Percentiles rank a stretch among this genome's conserved stretches.
phyloP scores from a whole-genome alignment of 192 early-diverging fungal species.

The Pilaira anomala region DNA sequence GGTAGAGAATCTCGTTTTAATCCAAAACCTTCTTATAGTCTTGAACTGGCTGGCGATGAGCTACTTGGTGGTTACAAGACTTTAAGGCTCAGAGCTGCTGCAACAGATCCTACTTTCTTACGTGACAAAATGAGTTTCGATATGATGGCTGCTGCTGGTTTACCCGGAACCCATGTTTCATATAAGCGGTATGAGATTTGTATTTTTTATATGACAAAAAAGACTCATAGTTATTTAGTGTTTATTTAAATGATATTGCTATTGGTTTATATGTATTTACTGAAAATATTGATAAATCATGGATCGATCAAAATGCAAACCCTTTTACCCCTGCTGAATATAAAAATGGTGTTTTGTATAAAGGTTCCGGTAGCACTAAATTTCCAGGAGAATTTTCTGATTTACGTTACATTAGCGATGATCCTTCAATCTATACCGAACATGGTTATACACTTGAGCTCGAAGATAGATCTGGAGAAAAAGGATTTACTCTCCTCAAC shows the following conservation, averaged over 20 bases:
- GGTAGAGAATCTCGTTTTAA: slow-evolving; percentile 25
- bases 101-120: slow-evolving; percentile 27
- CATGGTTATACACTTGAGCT: slow-evolving; percentile 5
- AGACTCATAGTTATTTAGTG: no score
- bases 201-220: no score
- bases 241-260: no score
- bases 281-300: no score
- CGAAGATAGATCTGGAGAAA: neutral
- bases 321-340: no score
- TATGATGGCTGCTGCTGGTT: slow-evolving; percentile 14
- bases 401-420: no score
- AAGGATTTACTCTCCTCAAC: slow-evolving; percentile 6
- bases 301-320: no score
- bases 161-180: slow-evolving; percentile 13
- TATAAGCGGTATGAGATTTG: slow-evolving; percentile 23
- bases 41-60: slow-evolving; percentile 17
- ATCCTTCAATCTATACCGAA: no score
- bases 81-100: slow-evolving; percentile 22
- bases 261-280: no score
- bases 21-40: slow-evolving; percentile 30
- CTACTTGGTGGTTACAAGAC: slow-evolving; percentile 20
- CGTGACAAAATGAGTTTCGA: slow-evolving; percentile 25
- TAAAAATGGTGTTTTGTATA: no score
- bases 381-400: no score
- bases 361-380: no score